Base-by-base conservation (phyloP, 495 filamentous ascomycete genomes). In the Tuber umbilicatum region DNA sequence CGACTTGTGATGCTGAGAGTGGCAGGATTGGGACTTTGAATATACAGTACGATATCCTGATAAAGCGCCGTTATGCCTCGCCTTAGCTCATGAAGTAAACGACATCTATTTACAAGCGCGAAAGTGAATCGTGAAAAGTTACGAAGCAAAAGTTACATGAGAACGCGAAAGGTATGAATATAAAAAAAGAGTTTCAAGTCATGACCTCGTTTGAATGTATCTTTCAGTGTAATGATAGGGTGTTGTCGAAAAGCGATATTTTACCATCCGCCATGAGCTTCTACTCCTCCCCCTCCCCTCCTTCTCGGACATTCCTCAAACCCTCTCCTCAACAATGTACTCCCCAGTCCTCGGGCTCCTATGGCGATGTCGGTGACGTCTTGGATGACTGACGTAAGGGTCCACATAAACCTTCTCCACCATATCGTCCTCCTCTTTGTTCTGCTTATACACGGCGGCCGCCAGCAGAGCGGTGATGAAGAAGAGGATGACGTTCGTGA, bases 401-500 rank as follows among this genome's bases (percentile, higher is more conserved):
- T 39, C 50, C 9, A 69, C 73, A 50, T 79, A 79, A 40, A 72
- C 50, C 60, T 79, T 71, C n/a, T 79, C 75, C 60, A 75, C 70
- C 6, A 64, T 23, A 19, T 39, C 31, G 42, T 39, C 69, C 42
- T 79, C 77, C 12, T 79, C 77, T 72, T 70, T n/a, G 31, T 82
- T 82, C 69, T 73, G 70, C 31, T 68, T 69, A 42, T 71, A 80
- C 47, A 82, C 45, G 41, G 75, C 10, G 0, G 60, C 55, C 0
- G 81, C 71, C 9, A 82, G 74, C 38, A 82, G 55, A 10, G 80
- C 81, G 0, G 81, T 80, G 45, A 80, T 79, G 70, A 82, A 73
- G 64, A 82, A 82, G 14, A 82, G 45, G 19, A 82, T 75, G 42
- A 80, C 73, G 45, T 82, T 80, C 21, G 76, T 67, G 45, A 82